Evolutionary conservation across 257 asterid genomes (phyloP).

Genomic region (Anisodus tanguticus): DNA sequence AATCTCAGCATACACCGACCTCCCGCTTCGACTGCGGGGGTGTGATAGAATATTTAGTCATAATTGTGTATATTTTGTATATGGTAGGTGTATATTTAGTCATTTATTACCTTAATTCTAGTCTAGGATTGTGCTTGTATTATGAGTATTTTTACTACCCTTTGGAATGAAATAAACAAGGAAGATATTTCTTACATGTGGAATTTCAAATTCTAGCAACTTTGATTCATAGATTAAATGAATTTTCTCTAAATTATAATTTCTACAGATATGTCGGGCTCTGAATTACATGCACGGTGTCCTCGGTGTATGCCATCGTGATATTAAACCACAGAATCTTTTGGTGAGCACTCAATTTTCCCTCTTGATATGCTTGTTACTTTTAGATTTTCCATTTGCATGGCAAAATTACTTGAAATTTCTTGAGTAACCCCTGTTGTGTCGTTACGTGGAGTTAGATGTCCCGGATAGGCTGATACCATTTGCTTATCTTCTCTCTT

Average conservation of each 20-base stretch:
- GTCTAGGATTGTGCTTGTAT: no score
- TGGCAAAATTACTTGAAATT: neutral
- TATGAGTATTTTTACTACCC: no score
- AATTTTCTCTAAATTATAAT: conserved; percentile 17
- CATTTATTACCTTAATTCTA: no score
- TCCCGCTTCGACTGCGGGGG: no score
- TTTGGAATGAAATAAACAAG: no score
- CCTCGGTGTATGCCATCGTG: conserved; percentile 87
- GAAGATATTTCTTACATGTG: no score
- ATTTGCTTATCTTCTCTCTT: neutral
- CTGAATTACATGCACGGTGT: conserved; percentile 76
- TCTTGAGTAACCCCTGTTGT: neutral
- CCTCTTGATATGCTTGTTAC: neutral
- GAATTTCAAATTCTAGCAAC: neutral
- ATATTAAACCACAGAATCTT: conserved; percentile 92
- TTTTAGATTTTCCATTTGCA: neutral
- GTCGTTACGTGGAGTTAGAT: neutral
- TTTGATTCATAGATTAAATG: neutral
- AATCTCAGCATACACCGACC: no score
- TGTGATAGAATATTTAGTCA: no score
- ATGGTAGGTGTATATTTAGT: no score
- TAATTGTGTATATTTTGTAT: no score
- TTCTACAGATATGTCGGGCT: conserved; percentile 79
- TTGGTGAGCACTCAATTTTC: conserved; percentile 55
- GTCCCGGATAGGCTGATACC: neutral